Percentiles rank a stretch among this genome's conserved stretches.
These are phyloP conservation scores for Phytophthora macrochlamydospora DNA, from an alignment of 352 stramenopile genomes.

Conservation along the genomic window DNA sequence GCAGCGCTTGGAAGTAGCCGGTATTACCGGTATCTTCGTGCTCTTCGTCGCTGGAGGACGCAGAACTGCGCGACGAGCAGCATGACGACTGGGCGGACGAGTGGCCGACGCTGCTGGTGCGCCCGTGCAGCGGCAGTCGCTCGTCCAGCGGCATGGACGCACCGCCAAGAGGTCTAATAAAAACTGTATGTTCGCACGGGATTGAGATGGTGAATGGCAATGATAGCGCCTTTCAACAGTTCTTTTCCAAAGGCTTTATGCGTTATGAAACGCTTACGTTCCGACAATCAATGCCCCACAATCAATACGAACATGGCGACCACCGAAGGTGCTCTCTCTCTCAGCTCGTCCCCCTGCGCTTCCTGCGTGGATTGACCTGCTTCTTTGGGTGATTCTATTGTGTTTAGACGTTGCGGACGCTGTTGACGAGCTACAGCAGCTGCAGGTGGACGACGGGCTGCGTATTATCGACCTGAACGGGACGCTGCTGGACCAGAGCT, in stretches of 20 bases:
- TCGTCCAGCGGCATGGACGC: background rate
- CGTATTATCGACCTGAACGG: constrained; percentile 61
- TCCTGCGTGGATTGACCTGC: background rate
- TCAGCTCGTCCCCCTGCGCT: no score
- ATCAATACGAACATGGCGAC: background rate
- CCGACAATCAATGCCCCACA: background rate
- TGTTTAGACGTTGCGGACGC: background rate
- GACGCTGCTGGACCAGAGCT: constrained; percentile 70
- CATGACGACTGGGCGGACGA: no score
- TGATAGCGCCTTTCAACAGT: background rate
- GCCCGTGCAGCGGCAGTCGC: background rate
- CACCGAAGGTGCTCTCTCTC: background rate
- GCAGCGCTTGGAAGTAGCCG: constrained; percentile 21
- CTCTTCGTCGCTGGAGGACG: background rate
- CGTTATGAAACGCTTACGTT: no score
- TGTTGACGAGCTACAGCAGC: constrained; percentile 10
- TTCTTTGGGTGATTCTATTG: background rate
- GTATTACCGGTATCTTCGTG: background rate
- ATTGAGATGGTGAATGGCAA: background rate
- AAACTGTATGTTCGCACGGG: background rate
- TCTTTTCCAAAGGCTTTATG: no score
- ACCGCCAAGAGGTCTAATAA: no score
- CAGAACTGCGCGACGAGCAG: no score
- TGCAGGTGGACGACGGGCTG: constrained; percentile 25
- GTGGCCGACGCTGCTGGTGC: background rate